Evolutionary conservation across 768 basidiomycete genomes (phyloP).

Genomic region (Trametes meyenii): DNA sequence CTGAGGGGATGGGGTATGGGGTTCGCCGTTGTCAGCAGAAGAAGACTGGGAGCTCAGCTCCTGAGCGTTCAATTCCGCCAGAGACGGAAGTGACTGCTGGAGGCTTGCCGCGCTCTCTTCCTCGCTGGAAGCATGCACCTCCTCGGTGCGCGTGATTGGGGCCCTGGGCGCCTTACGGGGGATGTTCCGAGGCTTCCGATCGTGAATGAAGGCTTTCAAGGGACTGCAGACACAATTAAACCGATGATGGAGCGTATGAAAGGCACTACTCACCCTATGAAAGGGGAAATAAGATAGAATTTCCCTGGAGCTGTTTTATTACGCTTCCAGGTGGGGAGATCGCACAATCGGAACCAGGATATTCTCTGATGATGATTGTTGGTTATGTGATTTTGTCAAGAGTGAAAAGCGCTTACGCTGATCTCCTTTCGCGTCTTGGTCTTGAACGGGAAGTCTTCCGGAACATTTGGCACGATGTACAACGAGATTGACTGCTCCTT

Average conservation of each 20-base stretch:
- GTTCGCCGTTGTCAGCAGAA: constrained; percentile 60
- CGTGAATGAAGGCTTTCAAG: constrained; percentile 69
- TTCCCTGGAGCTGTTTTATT: constrained; percentile 70
- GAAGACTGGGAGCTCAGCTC: constrained; percentile 73
- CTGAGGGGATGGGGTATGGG: constrained; percentile 65
- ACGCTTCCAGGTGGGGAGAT: constrained; percentile 92
- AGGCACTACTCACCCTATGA: constrained; percentile 65
- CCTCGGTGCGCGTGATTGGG: constrained; percentile 20
- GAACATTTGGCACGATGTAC: constrained; percentile 86
- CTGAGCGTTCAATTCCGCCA: constrained; percentile 40
- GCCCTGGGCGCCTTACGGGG: constrained; percentile 43
- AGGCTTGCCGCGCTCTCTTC: constrained; percentile 27
- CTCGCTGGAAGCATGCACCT: constrained; percentile 33
- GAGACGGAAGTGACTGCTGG: constrained; percentile 33
- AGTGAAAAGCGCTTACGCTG: constrained; percentile 60
- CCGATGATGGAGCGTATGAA: constrained; percentile 4
- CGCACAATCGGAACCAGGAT: constrained; percentile 89
- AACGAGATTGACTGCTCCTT: constrained; percentile 90
- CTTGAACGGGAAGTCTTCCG: constrained; percentile 86
- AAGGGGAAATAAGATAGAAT: constrained; percentile 95
- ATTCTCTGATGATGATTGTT: constrained; percentile 67
- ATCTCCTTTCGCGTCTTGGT: constrained; percentile 98
- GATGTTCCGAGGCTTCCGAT: constrained; percentile 55
- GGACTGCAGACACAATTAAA: constrained; percentile 41
- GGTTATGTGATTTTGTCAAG: constrained; percentile 23